Evolutionary conservation across 148 eudicot genomes (phyloP).

Genomic region (Fagopyrum esculentum): DNA sequence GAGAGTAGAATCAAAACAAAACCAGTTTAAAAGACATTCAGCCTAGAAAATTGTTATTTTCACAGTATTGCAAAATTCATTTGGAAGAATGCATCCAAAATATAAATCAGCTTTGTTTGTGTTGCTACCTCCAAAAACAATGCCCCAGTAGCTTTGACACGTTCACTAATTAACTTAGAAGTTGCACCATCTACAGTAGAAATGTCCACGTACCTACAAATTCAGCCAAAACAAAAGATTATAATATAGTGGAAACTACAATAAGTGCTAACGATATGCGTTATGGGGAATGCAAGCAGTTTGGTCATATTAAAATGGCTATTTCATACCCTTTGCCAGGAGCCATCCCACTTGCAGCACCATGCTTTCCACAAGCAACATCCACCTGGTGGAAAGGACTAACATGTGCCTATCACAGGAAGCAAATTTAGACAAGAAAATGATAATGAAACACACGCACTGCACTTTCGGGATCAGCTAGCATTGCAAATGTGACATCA

Average conservation of each 20-base stretch:
- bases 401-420: conserved; percentile 19
- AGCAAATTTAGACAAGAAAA: conserved; percentile 14
- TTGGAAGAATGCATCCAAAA: neutral
- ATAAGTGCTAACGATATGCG: neutral
- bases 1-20: too few relatives aligned
- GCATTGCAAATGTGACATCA: conserved; percentile 96
- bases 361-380: conserved; percentile 85
- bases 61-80: neutral
- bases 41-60: neutral
- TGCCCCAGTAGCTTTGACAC: conserved; percentile 72
- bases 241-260: neutral
- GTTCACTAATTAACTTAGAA: conserved; percentile 24
- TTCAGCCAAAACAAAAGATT: neutral
- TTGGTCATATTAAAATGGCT: neutral
- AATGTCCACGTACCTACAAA: conserved; percentile 79
- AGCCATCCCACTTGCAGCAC: conserved; percentile 80
- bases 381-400: conserved; percentile 43
- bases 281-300: neutral
- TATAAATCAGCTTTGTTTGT: neutral
- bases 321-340: conserved; percentile 80
- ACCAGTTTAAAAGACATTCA: neutral
- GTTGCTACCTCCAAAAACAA: conserved; percentile 71
- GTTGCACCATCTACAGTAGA: conserved; percentile 73
- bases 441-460: conserved; percentile 50
- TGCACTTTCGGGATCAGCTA: conserved; percentile 99